These are phyloP conservation scores for Chrysophaeum taylorii DNA, from an alignment of 352 stramenopile genomes.

Conservation along the genomic window DNA sequence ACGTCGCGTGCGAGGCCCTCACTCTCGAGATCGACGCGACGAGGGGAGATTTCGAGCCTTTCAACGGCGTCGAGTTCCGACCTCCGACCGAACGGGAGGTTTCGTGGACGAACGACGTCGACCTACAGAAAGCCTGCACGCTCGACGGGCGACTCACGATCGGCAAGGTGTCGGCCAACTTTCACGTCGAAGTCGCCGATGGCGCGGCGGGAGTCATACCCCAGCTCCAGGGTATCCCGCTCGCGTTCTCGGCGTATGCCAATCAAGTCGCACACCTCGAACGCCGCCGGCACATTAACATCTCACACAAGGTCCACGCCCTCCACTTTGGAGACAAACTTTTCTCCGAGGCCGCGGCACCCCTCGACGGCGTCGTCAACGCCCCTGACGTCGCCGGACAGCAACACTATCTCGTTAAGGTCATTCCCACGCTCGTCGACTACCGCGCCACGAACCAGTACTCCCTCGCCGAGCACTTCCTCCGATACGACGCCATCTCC, in stretches of 20 bases:
- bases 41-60: not conserved
- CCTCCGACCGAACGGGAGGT: not conserved
- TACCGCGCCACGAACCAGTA: slow-evolving; percentile 4
- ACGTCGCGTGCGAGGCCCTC: slow-evolving; percentile 3
- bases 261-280: not conserved
- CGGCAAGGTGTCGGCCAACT: slow-evolving; percentile 6
- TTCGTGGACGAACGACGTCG: not conserved
- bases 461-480: not conserved
- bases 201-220: too few relatives aligned
- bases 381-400: not conserved
- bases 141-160: not conserved
- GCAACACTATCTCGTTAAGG: slow-evolving; percentile 1
- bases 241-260: too few relatives aligned
- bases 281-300: not conserved
- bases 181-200: too few relatives aligned
- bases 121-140: not conserved
- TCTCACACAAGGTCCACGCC: not conserved
- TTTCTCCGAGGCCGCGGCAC: not conserved
- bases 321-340: not conserved
- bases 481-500: not conserved
- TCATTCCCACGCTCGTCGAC: slow-evolving; percentile 8
- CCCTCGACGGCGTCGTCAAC: slow-evolving; percentile 5
- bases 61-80: slow-evolving; percentile 2
- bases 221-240: too few relatives aligned
- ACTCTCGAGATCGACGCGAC: not conserved